Evolutionary conservation across 352 stramenopile genomes (phyloP), one percentile per base, ranked within the genome.

Genomic region (Elongisporangium senticosum): DNA sequence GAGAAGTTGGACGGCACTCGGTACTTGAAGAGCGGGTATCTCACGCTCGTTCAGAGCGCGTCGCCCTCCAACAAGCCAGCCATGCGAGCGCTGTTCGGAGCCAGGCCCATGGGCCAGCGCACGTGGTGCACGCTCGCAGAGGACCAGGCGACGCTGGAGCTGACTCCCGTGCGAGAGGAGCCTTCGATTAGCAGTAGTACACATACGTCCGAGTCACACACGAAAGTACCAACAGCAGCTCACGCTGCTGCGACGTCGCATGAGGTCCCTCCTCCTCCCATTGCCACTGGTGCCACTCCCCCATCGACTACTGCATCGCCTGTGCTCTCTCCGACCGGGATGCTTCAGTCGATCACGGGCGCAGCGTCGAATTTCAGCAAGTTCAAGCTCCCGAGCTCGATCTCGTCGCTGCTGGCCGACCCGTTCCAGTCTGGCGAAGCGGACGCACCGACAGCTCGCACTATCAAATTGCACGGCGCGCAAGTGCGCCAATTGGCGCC

Each of bases 41-140:
- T 87, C 49, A 72, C 71, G 20, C 65, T 89, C n/a, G 48, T 86
- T 3, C 73, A 85, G 37, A 72, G 67, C 5, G 71, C 65, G 15
- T 56, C 72, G 6, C 63, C 64, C 15, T 51, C 62, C 0, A 51
- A 52, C n/a, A 43, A 43, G 7, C 56, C 71, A 28, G 58, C 59
- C 39, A 51, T 75, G 2, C 75, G 77, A 55, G 53, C 61, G 4
- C 49, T 83, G 20, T 78, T 79, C 58, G 65, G 71, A 10, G 52
- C 62, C 4, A 68, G 61, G 54, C 21, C 61, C 24, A 59, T 22
- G 6, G 37, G 51, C 10, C 77, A 86, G 39, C 51, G 71, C 13
- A 70, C 87, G 51, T 79, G 74, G 59, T 85, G 77, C 19, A 74
- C 67, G 24, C 59, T 87, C n/a, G 86, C 66, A 0, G 79, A 89